Base-by-base conservation (phyloP, 768 basidiomycete species). In the Macrolepiota albuminosa region DNA sequence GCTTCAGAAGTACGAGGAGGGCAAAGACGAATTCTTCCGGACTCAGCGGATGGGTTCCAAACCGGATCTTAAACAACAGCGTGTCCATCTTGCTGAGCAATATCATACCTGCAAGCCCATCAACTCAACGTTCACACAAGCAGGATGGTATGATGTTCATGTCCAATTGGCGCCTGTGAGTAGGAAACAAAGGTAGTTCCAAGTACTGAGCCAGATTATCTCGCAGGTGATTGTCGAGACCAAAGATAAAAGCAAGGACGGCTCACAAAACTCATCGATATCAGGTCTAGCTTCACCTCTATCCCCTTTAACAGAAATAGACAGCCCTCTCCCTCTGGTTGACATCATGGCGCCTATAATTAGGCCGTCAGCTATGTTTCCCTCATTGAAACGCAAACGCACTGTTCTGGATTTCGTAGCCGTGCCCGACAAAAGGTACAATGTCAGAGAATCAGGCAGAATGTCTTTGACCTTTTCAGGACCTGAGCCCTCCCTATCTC, bases 111-210 rank as follows among this genome's bases (percentile, higher is more conserved):
- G 84, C 66, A 78, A 72, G 46, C 82, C 87, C 2, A 57, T 79
- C 16, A 79, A 80, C 61, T 45, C 63, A 9, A 64, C 70, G 8
- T 70, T 70, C 36, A 73, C 78, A n/a, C 70, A 67, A 46, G 68
- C 70, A 24, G 89, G 89, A 4, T 90, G 84, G 82, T 91, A 91
- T 64, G 89, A 91, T 62, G 52, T 29, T 4, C 14, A 59, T 40
- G 57, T 59, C 7, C 62, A 66, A 18, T 46, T 66, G 14, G 31
- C 55, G 1, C 34, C 54, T 31, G 65, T 62, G 34, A 34, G 54
- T 42, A 43, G 29, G 18, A n/a, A 40, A 26, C 9, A 53, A 40
- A 29, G 10, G 6, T 16, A 18, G 39, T 54, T n/a, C 18, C 18
- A 31, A 31, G 26, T 31, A 16, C 9, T 40, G 10, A 18, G n/a